phyloP scores from a whole-genome alignment of 2,329 filamentous ascomycete genomes.

The Arthrinium phaeospermum region DNA sequence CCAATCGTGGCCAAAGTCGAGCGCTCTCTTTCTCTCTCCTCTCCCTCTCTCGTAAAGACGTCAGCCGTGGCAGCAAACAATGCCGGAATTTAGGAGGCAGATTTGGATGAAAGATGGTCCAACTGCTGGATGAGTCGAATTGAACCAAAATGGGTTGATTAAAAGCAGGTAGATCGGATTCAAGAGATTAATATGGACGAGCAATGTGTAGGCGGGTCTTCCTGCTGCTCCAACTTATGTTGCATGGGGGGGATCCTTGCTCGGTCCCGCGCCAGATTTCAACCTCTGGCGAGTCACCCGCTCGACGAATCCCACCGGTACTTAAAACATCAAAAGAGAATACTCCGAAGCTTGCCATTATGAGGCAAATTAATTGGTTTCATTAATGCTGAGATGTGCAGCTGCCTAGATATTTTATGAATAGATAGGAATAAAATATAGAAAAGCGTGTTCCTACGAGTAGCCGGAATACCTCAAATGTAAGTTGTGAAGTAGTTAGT shows the following conservation, averaged over 20 bases:
- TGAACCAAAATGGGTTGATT: constrained; percentile 18
- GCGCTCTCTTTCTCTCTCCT: no score
- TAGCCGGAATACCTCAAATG: no score
- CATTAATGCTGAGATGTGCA: neutral
- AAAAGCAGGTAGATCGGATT: constrained; percentile 15
- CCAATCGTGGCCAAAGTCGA: neutral
- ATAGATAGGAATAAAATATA: no score
- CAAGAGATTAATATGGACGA: constrained; percentile 15
- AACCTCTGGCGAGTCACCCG: neutral
- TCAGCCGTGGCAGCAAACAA: neutral
- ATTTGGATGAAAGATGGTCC: constrained; percentile 1
- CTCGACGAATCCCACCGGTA: neutral
- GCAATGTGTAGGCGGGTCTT: constrained; percentile 12
- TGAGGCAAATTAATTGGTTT: neutral
- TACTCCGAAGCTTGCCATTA: neutral
- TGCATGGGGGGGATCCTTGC: neutral
- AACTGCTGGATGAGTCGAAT: neutral
- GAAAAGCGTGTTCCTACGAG: no score
- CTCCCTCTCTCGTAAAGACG: neutral
- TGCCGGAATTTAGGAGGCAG: neutral
- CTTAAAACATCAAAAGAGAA: neutral
- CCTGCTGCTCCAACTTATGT: constrained; percentile 1
- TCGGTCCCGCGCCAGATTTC: constrained; percentile 11
- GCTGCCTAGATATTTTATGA: neutral
- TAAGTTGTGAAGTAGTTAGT: no score